Evolutionary conservation across 768 basidiomycete genomes (phyloP), one percentile per base, ranked within the genome.

Genomic region (Boletus fagicola): DNA sequence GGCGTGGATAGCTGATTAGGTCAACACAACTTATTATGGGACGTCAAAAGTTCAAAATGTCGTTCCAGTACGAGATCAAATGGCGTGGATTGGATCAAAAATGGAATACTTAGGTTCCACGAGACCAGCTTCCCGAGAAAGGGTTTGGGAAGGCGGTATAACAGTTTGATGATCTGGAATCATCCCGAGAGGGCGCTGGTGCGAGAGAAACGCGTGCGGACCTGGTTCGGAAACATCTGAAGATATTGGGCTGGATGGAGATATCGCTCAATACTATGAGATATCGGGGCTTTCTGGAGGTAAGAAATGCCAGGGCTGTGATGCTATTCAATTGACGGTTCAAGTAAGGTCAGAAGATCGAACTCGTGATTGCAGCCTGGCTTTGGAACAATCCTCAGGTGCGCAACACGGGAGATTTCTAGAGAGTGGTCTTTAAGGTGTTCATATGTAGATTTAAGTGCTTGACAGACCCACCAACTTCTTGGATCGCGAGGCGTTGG

Each of bases 201-300:
- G 77, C 88, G 31, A 86, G 94, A 43, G 95, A 98, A 63, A 96
- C 94, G 6, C 76, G 86, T 36, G 83, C 84, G 16, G 81, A 86
- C 65, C 76, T 91, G 47, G 90, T 98, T 47, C 83, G 95, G 62
- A 92, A 94, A 74, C 92, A 95, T 64, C 76, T 98, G 46, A 97
- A 73, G 94, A 94, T 63, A 92, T 98, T 62, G 96, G 95, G 36
- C 80, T 98, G 39, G 93, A 98, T 75, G 95, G 95, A 43, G 93
- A 98, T 76, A 98, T 98, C 58, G 95, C 95, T 12, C 93, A 97
- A 74, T 98, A 98, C 76, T 96, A 97, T 68, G 95, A 98, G 76
- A 94, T 98, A 68, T 83, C 85, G 36, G 95, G 96, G 39, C 77
- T 98, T 45, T 95, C 92, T 18, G 96, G 96, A 74, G 95, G 94